Evolutionary conservation across 163 green algal species (phyloP).

Genomic region (Scenedesmus sp.): DNA sequence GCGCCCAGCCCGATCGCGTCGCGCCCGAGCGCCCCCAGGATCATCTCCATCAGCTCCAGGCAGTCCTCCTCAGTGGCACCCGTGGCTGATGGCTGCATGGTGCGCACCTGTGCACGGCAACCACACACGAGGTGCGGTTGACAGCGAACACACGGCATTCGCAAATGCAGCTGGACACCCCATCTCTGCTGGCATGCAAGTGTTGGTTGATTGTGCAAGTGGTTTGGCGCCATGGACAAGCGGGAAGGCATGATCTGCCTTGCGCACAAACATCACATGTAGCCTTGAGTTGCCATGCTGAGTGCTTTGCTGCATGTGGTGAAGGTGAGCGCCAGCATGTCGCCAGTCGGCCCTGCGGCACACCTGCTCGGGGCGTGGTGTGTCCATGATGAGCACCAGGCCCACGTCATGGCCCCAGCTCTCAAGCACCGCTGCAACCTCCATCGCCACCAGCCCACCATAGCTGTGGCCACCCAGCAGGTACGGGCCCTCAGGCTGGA

Average conservation of each 20-base stretch:
- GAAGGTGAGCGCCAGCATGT: too few species aligned
- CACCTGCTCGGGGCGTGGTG: constrained; percentile 84
- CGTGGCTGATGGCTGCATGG: constrained; percentile 67
- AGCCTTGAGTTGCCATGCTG: too few species aligned
- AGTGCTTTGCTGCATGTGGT: too few species aligned
- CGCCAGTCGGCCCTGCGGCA: too few species aligned
- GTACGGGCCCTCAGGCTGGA: constrained; percentile 89
- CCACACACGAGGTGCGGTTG: not conserved
- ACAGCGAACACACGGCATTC: not conserved
- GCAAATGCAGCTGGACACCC: not conserved
- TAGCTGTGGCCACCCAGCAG: constrained; percentile 93
- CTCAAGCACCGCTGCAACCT: constrained; percentile 90
- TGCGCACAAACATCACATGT: too few species aligned
- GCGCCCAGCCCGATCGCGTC: constrained; percentile 87
- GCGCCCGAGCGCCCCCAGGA: constrained; percentile 86
- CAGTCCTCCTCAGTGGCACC: constrained; percentile 81
- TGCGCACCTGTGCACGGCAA: constrained; percentile 45
- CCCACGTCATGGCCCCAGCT: constrained; percentile 86
- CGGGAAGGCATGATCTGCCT: too few species aligned
- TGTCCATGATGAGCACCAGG: constrained; percentile 92
- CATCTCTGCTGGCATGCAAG: too few species aligned
- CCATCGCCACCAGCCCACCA: constrained; percentile 83
- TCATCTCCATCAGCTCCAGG: constrained; percentile 95
- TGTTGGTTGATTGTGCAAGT: too few species aligned
- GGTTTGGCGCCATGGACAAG: too few species aligned